These are phyloP conservation scores for Sextonia rubra DNA, from an alignment of 164 flowering plant genomes.

Conservation along the genomic window DNA sequence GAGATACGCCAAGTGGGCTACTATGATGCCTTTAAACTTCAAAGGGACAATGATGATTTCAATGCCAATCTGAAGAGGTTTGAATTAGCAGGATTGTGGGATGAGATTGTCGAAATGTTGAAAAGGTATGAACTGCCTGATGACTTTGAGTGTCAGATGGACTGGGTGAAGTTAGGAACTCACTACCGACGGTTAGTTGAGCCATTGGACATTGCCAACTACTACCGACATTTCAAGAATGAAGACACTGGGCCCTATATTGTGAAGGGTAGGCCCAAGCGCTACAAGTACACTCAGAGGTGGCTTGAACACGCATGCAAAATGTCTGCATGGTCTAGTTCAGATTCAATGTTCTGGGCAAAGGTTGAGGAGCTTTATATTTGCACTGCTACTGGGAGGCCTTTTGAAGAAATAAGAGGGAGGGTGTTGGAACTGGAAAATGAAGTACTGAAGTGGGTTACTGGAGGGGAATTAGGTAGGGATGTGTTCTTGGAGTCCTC, in stretches of 20 bases:
- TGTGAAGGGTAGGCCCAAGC: conserved; percentile 56
- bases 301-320: conserved; percentile 50
- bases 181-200: conserved; percentile 55
- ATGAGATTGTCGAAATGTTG: conserved; percentile 68
- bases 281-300: conserved; percentile 60
- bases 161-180: conserved; percentile 64
- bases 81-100: conserved; percentile 71
- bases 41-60: conserved; percentile 44
- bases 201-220: conserved; percentile 87
- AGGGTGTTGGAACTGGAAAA: conserved; percentile 31
- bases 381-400: neutral
- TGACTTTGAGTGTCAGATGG: conserved; percentile 41
- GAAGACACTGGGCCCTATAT: conserved; percentile 68
- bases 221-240: conserved; percentile 61
- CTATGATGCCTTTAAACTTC: conserved; percentile 66
- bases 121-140: conserved; percentile 65
- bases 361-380: conserved; percentile 54
- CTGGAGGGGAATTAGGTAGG: conserved; percentile 11
- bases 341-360: conserved; percentile 65
- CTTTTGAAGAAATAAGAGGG: conserved; percentile 26
- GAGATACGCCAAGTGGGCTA: conserved; percentile 43
- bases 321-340: conserved; percentile 14
- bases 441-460: conserved; percentile 26
- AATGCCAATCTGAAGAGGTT: conserved; percentile 56
- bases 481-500: conserved; percentile 53